These are phyloP conservation scores for Polymyxa betae DNA, from an alignment of 208 protist genomes.

Conservation along the genomic window DNA sequence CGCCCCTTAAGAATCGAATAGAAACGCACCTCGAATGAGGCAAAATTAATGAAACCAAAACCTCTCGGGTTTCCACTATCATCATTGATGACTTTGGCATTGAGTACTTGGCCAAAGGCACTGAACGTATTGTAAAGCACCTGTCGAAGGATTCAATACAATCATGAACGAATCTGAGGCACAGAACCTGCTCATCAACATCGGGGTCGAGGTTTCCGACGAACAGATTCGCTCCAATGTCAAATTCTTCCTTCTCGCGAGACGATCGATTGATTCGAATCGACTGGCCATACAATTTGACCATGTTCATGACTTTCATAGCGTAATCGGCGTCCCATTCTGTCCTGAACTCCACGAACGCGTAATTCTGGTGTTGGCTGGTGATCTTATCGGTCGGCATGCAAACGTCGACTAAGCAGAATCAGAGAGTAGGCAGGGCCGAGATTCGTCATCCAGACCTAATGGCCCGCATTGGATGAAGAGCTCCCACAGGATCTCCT, in stretches of 20 bases:
- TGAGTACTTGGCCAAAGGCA: conserved; percentile 55
- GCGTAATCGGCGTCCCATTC: conserved; percentile 89
- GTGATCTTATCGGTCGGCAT: conserved; percentile 88
- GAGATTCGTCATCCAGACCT: conserved; percentile 57
- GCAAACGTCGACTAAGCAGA: conserved; percentile 76
- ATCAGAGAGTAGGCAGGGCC: background rate
- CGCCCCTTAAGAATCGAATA: background rate
- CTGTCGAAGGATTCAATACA: conserved; percentile 84
- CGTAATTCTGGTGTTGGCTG: conserved; percentile 76
- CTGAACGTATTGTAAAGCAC: conserved; percentile 71
- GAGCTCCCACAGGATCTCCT: conserved; percentile 86
- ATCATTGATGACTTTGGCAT: conserved; percentile 81
- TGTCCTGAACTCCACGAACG: conserved; percentile 85
- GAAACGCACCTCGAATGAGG: conserved; percentile 79
- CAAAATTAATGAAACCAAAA: conserved; percentile 86
- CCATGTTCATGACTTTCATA: conserved; percentile 84
- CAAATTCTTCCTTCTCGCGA: conserved; percentile 50
- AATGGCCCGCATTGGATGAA: conserved; percentile 86
- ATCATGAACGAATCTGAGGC: conserved; percentile 88
- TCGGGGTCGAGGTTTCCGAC: conserved; percentile 85
- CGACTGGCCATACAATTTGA: conserved; percentile 85
- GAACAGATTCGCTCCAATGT: conserved; percentile 89
- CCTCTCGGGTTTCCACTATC: conserved; percentile 77
- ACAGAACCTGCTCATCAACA: conserved; percentile 85
- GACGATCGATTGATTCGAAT: conserved; percentile 78